These are phyloP conservation scores for Xylaria longipes DNA, from an alignment of 495 filamentous ascomycete genomes.

Conservation along the genomic window DNA sequence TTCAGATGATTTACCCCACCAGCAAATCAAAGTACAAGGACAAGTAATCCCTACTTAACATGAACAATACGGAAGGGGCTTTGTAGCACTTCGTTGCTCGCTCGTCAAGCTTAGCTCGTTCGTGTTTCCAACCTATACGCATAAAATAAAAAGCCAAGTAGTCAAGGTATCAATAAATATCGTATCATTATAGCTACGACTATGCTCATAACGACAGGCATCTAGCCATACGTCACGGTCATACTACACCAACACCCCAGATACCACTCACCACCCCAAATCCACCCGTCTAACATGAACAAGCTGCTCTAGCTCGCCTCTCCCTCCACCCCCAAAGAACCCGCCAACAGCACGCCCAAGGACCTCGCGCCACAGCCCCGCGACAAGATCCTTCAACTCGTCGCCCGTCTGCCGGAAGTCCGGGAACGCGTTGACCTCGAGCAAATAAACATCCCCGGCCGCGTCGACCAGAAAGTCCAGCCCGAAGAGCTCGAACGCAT, in stretches of 20 bases:
- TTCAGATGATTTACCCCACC: too few species aligned
- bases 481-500: slow-evolving; percentile 91
- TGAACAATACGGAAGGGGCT: too few species aligned
- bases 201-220: not conserved
- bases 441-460: slow-evolving; percentile 66
- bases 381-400: slow-evolving; percentile 70
- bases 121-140: too few species aligned
- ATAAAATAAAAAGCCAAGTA: too few species aligned
- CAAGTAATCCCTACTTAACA: too few species aligned
- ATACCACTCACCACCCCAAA: slow-evolving; percentile 32
- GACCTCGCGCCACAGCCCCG: slow-evolving; percentile 75
- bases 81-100: too few species aligned
- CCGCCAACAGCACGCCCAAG: slow-evolving; percentile 65
- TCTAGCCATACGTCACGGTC: not conserved
- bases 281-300: slow-evolving; percentile 38
- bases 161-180: too few species aligned
- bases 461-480: slow-evolving; percentile 87
- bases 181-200: too few species aligned
- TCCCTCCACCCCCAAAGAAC: slow-evolving; percentile 38
- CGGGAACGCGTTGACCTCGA: slow-evolving; percentile 97
- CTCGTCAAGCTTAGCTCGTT: too few species aligned
- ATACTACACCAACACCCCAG: not conserved
- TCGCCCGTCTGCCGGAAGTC: slow-evolving; percentile 92
- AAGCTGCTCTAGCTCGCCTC: slow-evolving; percentile 28
- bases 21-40: too few species aligned